Evolutionary conservation across 2,329 filamentous ascomycete genomes (phyloP).

Genomic region (Botrytis pseudocinerea): DNA sequence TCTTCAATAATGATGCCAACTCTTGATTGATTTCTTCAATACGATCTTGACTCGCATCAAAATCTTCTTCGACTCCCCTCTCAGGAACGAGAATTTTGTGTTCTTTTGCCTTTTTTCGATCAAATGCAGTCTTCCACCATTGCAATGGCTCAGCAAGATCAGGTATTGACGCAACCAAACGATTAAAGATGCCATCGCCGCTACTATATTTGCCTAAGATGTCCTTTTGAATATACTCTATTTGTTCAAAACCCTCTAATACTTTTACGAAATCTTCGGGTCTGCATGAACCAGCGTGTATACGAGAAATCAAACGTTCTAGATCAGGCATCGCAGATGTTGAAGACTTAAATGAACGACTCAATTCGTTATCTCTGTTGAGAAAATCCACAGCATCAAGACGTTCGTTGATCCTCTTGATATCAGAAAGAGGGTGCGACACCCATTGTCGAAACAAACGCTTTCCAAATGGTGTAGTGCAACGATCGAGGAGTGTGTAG

Average conservation of each 20-base stretch:
- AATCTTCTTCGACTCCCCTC: conserved; percentile 85
- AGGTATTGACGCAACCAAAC: conserved; percentile 83
- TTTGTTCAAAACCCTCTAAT: conserved; percentile 94
- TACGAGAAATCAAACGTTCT: conserved; percentile 88
- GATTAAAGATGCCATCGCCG: conserved; percentile 81
- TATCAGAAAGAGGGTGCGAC: conserved; percentile 88
- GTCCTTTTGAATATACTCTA: conserved; percentile 81
- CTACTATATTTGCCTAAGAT: conserved; percentile 72
- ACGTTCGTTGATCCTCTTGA: conserved; percentile 84
- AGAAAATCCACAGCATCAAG: conserved; percentile 92
- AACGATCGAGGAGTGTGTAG: conserved; percentile 88
- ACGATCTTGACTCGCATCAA: conserved; percentile 76
- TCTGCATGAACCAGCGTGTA: conserved; percentile 89
- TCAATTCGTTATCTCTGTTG: conserved; percentile 77
- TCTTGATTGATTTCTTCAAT: conserved; percentile 76
- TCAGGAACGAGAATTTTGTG: conserved; percentile 83
- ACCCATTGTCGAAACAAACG: conserved; percentile 96
- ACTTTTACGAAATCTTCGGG: conserved; percentile 92
- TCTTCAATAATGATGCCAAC: conserved; percentile 69
- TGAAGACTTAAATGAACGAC: conserved; percentile 85
- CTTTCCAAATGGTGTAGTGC: conserved; percentile 95
- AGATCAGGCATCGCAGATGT: conserved; percentile 91
- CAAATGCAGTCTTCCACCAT: conserved; percentile 91
- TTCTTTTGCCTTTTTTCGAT: conserved; percentile 75
- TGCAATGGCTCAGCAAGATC: conserved; percentile 71